These are phyloP conservation scores for Fraxinus excelsior DNA, from an alignment of 257 asterid species.

Conservation along the genomic window DNA sequence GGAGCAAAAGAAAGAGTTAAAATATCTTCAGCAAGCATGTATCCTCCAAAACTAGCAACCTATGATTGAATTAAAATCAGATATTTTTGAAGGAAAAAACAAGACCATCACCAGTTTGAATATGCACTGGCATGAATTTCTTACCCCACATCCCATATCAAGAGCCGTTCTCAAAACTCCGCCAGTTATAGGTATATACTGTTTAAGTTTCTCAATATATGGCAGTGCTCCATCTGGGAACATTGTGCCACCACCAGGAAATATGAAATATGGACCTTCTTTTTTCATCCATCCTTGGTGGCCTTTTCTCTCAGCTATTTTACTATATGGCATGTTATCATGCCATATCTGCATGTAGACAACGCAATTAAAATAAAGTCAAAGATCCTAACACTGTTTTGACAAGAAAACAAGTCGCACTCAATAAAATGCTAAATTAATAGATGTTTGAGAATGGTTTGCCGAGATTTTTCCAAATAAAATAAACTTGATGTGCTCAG, in stretches of 20 bases:
- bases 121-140: constrained; percentile 6
- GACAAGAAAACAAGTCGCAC: neutral
- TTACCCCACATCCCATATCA: constrained; percentile 99
- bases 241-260: constrained; percentile 99
- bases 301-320: constrained; percentile 95
- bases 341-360: constrained; percentile 82
- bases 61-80: constrained; percentile 30
- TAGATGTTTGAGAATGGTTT: neutral
- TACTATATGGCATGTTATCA: constrained; percentile 86
- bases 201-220: constrained; percentile 92
- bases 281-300: constrained; percentile 99
- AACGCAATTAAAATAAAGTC: neutral
- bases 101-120: constrained; percentile 6
- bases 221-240: constrained; percentile 93
- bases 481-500: neutral
- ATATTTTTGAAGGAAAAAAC: neutral
- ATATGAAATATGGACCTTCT: constrained; percentile 85
- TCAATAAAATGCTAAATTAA: neutral
- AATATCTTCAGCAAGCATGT: constrained; percentile 78
- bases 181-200: constrained; percentile 84
- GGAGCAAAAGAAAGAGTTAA: constrained; percentile 94
- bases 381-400: neutral
- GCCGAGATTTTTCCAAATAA: neutral
- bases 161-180: constrained; percentile 93
- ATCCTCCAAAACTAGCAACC: constrained; percentile 99